phyloP scores from a whole-genome alignment of 2,329 filamentous ascomycete genomes.

The Dothidotthia symphoricarpi region DNA sequence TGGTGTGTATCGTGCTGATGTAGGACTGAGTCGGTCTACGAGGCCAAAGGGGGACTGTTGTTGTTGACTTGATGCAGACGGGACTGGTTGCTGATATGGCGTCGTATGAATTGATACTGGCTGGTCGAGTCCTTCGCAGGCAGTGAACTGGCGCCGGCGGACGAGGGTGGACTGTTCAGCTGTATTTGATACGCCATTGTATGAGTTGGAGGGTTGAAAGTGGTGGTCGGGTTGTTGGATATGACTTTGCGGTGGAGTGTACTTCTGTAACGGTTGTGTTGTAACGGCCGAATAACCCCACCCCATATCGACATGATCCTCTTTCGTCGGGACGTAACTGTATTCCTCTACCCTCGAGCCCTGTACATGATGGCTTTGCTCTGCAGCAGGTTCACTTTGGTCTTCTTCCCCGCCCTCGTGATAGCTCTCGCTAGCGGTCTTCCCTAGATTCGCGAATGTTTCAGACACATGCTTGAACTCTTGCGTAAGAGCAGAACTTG shows the following conservation, averaged over 20 bases:
- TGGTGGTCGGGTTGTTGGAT: conserved; percentile 12
- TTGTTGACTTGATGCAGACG: conserved; percentile 4
- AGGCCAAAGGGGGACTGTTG: conserved; percentile 33
- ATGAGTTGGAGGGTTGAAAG: conserved; percentile 10
- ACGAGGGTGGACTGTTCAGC: conserved; percentile 10
- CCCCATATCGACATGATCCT: conserved; percentile 19
- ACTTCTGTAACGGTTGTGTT: conserved; percentile 1
- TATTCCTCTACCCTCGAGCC: conserved; percentile 2
- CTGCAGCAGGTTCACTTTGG: conserved; percentile 29
- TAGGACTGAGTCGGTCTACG: conserved; percentile 24
- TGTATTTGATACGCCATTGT: conserved; percentile 4
- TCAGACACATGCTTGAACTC: conserved; percentile 59
- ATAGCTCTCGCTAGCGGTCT: conserved; percentile 41
- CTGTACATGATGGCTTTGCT: conserved; percentile 9
- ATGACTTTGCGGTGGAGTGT: conserved; percentile 1
- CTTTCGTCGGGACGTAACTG: conserved; percentile 3
- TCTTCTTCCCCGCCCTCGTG: conserved; percentile 33
- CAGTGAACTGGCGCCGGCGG: conserved; percentile 13
- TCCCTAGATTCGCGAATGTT: conserved; percentile 58
- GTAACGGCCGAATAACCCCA: conserved; percentile 26
- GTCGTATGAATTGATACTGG: conserved; percentile 8
- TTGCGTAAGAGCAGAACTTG: conserved; percentile 57
- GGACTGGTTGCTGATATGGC: conserved; percentile 1
- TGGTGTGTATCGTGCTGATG: conserved; percentile 14
- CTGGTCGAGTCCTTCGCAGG: conserved; percentile 24